phyloP scores from a whole-genome alignment of 495 filamentous ascomycete species.

The Hypoxylon intermedium region DNA sequence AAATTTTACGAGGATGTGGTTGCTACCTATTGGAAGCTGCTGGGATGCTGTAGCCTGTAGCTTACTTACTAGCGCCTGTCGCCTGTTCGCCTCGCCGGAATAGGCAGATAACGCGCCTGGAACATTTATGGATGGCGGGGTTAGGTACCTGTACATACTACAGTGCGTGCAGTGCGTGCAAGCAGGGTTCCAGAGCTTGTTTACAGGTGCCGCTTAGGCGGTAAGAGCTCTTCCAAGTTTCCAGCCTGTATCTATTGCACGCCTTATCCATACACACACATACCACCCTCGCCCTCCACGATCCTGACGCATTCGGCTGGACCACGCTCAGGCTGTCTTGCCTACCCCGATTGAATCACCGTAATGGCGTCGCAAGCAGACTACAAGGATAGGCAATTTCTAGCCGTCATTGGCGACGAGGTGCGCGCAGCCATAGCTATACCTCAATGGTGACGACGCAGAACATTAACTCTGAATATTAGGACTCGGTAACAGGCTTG shows the following conservation, averaged over 20 bases:
- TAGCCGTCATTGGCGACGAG: slow-evolving; percentile 98
- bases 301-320: slow-evolving; percentile 7
- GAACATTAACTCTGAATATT: slow-evolving; percentile 38
- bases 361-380: slow-evolving; percentile 66
- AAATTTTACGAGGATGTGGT: neutral
- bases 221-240: slow-evolving; percentile 3
- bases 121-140: slow-evolving; percentile 18
- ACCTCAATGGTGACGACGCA: neutral
- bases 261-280: slow-evolving; percentile 4
- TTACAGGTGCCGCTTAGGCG: neutral
- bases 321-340: slow-evolving; percentile 11
- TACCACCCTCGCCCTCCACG: slow-evolving; percentile 4
- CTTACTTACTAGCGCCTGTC: slow-evolving; percentile 8
- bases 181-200: neutral
- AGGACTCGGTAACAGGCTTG: slow-evolving; percentile 94
- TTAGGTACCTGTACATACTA: slow-evolving; percentile 3
- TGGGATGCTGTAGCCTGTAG: slow-evolving; percentile 1
- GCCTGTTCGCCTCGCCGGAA: slow-evolving; percentile 12
- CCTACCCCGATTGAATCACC: slow-evolving; percentile 23
- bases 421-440: slow-evolving; percentile 53
- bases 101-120: slow-evolving; percentile 10
- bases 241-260: neutral
- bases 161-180: neutral
- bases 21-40: slow-evolving; percentile 2
- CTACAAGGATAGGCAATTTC: slow-evolving; percentile 91